These are phyloP conservation scores for Solanum chacoense DNA, from an alignment of 305 asterid genomes.

Conservation along the genomic window DNA sequence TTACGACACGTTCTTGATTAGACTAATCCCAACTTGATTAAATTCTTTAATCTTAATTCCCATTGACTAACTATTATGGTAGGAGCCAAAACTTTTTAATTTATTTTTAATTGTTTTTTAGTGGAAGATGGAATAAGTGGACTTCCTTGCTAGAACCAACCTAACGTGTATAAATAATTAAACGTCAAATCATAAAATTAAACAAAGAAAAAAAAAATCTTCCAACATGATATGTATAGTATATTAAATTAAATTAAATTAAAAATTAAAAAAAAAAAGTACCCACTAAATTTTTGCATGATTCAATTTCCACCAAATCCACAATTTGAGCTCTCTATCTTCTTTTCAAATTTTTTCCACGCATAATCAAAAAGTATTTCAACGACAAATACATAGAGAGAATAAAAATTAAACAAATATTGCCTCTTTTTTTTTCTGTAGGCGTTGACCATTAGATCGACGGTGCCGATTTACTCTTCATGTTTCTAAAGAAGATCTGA, in stretches of 20 bases:
- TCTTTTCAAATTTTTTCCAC: slow-evolving; percentile 2
- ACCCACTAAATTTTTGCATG: slow-evolving; percentile 23
- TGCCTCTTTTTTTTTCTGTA: neutral
- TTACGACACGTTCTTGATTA: slow-evolving; percentile 36
- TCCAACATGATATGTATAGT: slow-evolving; percentile 3
- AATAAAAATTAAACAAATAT: slow-evolving; percentile 15
- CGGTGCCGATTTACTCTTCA: slow-evolving; percentile 23
- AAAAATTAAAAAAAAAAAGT: neutral
- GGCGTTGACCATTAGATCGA: slow-evolving; percentile 40
- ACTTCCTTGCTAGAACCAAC: slow-evolving; percentile 16
- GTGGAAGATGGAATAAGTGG: slow-evolving; percentile 18
- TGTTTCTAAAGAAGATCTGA: slow-evolving; percentile 1
- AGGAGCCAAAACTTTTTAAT: neutral
- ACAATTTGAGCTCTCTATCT: slow-evolving; percentile 19
- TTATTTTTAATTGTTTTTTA: neutral
- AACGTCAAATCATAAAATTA: neutral
- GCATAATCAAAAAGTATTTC: slow-evolving; percentile 26
- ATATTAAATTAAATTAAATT: neutral
- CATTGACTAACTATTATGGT: slow-evolving; percentile 23
- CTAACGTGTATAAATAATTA: neutral
- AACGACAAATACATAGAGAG: slow-evolving; percentile 13
- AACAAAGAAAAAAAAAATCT: neutral
- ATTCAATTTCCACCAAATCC: slow-evolving; percentile 58
- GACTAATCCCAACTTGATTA: slow-evolving; percentile 2
- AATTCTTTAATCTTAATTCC: slow-evolving; percentile 14